These are phyloP conservation scores for Musa acuminata DNA, from an alignment of 176 grass and related monocot genomes.

Conservation along the genomic window DNA sequence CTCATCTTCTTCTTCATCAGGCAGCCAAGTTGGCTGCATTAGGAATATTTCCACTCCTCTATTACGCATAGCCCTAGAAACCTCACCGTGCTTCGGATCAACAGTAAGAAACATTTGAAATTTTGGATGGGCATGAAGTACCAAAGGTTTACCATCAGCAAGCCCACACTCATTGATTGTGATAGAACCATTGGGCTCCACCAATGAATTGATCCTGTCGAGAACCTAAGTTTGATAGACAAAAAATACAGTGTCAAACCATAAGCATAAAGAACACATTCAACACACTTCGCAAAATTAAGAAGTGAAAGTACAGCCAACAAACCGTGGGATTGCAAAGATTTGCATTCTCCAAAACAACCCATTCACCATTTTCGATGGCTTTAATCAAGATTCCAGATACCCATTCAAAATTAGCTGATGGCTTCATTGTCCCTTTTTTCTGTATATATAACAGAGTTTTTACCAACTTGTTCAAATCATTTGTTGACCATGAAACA, in stretches of 20 bases:
- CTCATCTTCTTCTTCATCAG: constrained; percentile 26
- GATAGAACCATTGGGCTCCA: constrained; percentile 83
- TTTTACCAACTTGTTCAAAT: constrained; percentile 45
- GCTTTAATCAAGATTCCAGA: constrained; percentile 71
- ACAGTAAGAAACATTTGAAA: constrained; percentile 93
- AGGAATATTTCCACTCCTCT: constrained; percentile 84
- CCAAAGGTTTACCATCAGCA: constrained; percentile 57
- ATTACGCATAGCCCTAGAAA: constrained; percentile 95
- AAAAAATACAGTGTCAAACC: background rate
- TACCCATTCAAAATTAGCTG: constrained; percentile 85
- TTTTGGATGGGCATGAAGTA: constrained; percentile 63
- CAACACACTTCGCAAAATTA: constrained; percentile 15
- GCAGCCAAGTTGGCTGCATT: constrained; percentile 36
- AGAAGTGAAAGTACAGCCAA: constrained; percentile 14
- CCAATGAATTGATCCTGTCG: constrained; percentile 92
- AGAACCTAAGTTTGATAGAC: constrained; percentile 53
- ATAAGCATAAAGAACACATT: background rate
- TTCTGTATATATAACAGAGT: constrained; percentile 44
- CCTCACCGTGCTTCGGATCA: constrained; percentile 76
- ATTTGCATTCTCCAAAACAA: constrained; percentile 94
- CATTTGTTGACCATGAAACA: constrained; percentile 46
- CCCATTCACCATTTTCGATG: constrained; percentile 78
- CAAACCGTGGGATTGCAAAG: constrained; percentile 90
- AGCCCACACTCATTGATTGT: constrained; percentile 91
- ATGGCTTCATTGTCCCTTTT: constrained; percentile 40